These are phyloP conservation scores for Zizania latifolia DNA, from an alignment of 176 grass and related monocot species.

Conservation along the genomic window DNA sequence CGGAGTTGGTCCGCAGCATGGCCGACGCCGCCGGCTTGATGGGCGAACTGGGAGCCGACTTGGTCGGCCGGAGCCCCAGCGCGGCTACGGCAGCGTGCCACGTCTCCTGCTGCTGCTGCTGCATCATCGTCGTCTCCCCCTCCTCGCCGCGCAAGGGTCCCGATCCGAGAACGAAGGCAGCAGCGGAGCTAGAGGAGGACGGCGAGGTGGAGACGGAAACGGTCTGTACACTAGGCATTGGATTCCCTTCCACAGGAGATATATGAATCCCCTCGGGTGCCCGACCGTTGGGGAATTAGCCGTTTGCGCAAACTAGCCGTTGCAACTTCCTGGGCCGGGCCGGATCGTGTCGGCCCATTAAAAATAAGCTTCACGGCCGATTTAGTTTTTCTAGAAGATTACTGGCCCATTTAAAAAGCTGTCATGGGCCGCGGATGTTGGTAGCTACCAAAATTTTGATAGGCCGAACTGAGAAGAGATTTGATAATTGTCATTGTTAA, in stretches of 20 bases:
- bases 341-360: background rate
- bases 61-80: conserved; percentile 41
- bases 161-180: background rate
- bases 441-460: no score
- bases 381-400: background rate
- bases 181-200: background rate
- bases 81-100: conserved; percentile 31
- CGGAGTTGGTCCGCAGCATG: conserved; percentile 48
- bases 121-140: conserved; percentile 30
- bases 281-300: conserved; percentile 66
- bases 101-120: conserved; percentile 32
- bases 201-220: background rate
- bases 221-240: background rate
- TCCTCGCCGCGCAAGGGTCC: conserved; percentile 14
- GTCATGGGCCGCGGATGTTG: no score
- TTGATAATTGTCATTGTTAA: no score
- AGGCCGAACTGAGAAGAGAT: no score
- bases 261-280: conserved; percentile 28
- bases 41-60: conserved; percentile 73
- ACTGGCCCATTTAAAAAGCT: background rate
- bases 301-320: conserved; percentile 60
- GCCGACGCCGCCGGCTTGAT: conserved; percentile 34
- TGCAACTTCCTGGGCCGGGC: background rate
- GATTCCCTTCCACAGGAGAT: conserved; percentile 30
- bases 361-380: background rate